Base-by-base conservation (phyloP, 2,329 filamentous ascomycete genomes). In the Neobulgaria alba region DNA sequence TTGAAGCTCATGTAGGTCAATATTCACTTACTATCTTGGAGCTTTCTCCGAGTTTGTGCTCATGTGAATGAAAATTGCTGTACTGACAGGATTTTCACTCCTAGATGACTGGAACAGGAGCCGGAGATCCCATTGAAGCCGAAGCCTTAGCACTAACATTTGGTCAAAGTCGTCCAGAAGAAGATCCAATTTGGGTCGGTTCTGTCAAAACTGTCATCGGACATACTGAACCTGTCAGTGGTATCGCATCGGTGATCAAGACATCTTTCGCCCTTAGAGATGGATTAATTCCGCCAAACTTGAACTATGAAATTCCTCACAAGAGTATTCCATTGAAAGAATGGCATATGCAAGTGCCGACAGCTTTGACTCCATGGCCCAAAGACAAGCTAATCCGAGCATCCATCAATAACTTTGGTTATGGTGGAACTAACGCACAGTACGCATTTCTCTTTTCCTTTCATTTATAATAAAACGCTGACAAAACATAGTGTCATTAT, bases 331-430 rank as follows among this genome's bases (percentile, higher is more conserved):
- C 54, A 3, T 43, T 61, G 1, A 51, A 59, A 3, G 53, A 61
- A 10, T 65, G 61, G 61, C n/a, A n/a, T n/a, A n/a, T n/a, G n/a
- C n/a, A 35, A 18, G 17, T 35, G 5, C 33, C 33, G 2, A 10
- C 3, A 10, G 9, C 17, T 12, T 20, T 35, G 17, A 18, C 17
- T 19, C 52, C 53, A 5, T 58, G 54, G 54, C 53, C 54, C 10
- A 30, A 44, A 20, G 45, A 39, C 32, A 72, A 72, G 60, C 67
- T 66, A 46, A 69, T 66, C 49, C 23, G 23, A 26, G 63, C 71
- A 43, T 71, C 68, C 46, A 41, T 61, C 32, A 61, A 60, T 37
- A 55, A 52, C 15, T 61, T 60, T 38, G 57, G 57, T 5, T 59
- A 56, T 32, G 58, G 58, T 21, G 57, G 58, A 2, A 53, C 49